phyloP scores from a whole-genome alignment of 2,329 filamentous ascomycete species.

The Sclerotinia subarctica region DNA sequence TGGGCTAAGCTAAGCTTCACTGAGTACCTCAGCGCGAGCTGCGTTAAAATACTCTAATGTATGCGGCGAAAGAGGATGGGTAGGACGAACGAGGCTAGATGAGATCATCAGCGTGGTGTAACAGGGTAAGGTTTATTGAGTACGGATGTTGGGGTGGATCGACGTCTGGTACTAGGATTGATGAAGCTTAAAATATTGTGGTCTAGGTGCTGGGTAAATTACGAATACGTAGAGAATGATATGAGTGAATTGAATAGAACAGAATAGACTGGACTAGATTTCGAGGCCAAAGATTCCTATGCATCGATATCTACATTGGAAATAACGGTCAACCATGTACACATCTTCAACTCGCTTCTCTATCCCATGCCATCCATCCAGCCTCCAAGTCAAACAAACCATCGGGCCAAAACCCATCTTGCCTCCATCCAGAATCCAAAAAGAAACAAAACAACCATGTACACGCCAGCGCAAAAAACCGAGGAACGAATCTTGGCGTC shows the following conservation, averaged over 20 bases:
- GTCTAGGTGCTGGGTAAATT: neutral
- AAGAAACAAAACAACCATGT: neutral
- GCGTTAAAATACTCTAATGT: neutral
- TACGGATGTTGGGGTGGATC: neutral
- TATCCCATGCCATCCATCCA: neutral
- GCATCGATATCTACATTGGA: neutral
- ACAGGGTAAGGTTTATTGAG: neutral
- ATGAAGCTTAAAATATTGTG: neutral
- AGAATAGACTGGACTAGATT: neutral
- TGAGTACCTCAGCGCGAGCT: neutral
- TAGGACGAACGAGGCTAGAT: neutral
- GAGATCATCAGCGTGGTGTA: neutral
- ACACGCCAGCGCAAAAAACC: slow-evolving; percentile 9
- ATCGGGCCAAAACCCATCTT: neutral
- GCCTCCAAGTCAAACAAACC: too few relatives aligned
- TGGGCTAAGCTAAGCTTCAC: neutral
- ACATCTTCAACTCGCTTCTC: slow-evolving; percentile 1
- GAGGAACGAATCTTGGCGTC: slow-evolving; percentile 23
- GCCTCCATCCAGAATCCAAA: neutral
- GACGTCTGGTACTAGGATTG: neutral
- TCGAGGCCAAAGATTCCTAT: neutral
- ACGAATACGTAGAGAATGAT: neutral
- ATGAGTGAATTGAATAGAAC: neutral
- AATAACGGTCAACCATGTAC: neutral
- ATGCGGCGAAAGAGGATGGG: neutral